Evolutionary conservation across 2,329 filamentous ascomycete species (phyloP).

Genomic region (Thelonectria discophora): DNA sequence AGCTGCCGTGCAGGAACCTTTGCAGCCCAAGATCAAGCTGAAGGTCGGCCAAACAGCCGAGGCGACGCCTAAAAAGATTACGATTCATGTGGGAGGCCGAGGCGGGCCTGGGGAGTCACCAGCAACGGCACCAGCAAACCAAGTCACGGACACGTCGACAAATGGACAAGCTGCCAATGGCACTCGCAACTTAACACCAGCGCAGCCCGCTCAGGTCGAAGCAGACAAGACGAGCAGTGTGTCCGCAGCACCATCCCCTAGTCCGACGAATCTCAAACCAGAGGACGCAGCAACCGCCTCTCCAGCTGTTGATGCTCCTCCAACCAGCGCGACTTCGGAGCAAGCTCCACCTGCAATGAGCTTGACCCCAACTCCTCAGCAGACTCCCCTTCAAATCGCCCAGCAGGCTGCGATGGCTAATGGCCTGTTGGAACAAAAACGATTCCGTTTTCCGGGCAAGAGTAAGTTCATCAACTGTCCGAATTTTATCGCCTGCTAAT

Average conservation of each 20-base stretch:
- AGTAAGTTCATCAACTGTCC: slow-evolving; percentile 43
- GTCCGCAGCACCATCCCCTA: slow-evolving; percentile 53
- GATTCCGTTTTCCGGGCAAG: slow-evolving; percentile 53
- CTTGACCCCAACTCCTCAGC: slow-evolving; percentile 33
- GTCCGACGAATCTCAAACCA: slow-evolving; percentile 51
- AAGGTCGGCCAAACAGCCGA: slow-evolving; percentile 67
- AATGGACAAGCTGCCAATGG: slow-evolving; percentile 39
- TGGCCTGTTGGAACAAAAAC: slow-evolving; percentile 48
- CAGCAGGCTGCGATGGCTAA: slow-evolving; percentile 34
- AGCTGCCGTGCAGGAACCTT: slow-evolving; percentile 74
- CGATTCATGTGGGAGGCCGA: slow-evolving; percentile 72
- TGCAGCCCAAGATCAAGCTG: slow-evolving; percentile 81
- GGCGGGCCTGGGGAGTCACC: slow-evolving; percentile 64
- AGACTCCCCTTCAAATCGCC: slow-evolving; percentile 41
- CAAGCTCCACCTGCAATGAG: slow-evolving; percentile 29
- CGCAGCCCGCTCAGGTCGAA: slow-evolving; percentile 28
- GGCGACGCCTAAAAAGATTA: slow-evolving; percentile 69
- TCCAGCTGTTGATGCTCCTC: slow-evolving; percentile 36
- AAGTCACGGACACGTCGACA: slow-evolving; percentile 33
- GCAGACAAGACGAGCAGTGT: slow-evolving; percentile 54
- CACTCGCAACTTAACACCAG: slow-evolving; percentile 30
- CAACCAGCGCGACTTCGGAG: slow-evolving; percentile 27
- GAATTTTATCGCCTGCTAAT: slow-evolving; percentile 33
- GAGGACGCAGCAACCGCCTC: slow-evolving; percentile 46
- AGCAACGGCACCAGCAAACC: slow-evolving; percentile 48